These are phyloP conservation scores for Alternaria gaisen DNA, from an alignment of 2,329 filamentous ascomycete genomes.

Conservation along the genomic window DNA sequence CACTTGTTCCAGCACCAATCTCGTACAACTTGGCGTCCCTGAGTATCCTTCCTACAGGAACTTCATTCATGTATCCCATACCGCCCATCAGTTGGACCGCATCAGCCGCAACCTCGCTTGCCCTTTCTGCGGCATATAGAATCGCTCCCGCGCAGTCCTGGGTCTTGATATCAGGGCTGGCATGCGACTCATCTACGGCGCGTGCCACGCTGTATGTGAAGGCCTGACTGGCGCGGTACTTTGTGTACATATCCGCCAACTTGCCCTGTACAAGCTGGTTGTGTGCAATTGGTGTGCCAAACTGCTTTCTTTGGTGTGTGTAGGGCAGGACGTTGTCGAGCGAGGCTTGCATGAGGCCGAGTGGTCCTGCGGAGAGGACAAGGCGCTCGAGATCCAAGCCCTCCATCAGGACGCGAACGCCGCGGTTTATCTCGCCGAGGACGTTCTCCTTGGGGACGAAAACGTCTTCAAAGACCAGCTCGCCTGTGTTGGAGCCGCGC, in stretches of 20 bases:
- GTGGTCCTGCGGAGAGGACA: constrained; percentile 86
- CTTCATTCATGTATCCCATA: constrained; percentile 96
- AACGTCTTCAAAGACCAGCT: constrained; percentile 88
- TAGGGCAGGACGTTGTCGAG: constrained; percentile 89
- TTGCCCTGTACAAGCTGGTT: constrained; percentile 95
- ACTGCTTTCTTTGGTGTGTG: constrained; percentile 88
- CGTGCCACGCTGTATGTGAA: constrained; percentile 88
- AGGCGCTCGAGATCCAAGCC: constrained; percentile 93
- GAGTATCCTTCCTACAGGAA: constrained; percentile 85
- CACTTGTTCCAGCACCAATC: constrained; percentile 95
- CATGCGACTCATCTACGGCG: constrained; percentile 68
- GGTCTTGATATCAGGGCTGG: constrained; percentile 71
- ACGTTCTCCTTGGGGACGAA: constrained; percentile 87
- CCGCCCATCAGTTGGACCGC: constrained; percentile 92
- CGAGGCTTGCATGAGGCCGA: constrained; percentile 93
- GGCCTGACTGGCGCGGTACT: constrained; percentile 80
- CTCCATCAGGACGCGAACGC: constrained; percentile 93
- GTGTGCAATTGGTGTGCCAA: constrained; percentile 83
- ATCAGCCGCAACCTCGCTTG: constrained; percentile 85
- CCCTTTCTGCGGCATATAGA: constrained; percentile 88
- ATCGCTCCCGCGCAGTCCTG: constrained; percentile 96
- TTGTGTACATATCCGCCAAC: constrained; percentile 97
- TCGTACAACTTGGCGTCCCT: constrained; percentile 87
- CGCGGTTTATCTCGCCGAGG: constrained; percentile 80
- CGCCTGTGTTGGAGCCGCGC: constrained; percentile 95